Evolutionary conservation across 2,329 filamentous ascomycete genomes (phyloP).

Genomic region (Sarocladium oryzae): DNA sequence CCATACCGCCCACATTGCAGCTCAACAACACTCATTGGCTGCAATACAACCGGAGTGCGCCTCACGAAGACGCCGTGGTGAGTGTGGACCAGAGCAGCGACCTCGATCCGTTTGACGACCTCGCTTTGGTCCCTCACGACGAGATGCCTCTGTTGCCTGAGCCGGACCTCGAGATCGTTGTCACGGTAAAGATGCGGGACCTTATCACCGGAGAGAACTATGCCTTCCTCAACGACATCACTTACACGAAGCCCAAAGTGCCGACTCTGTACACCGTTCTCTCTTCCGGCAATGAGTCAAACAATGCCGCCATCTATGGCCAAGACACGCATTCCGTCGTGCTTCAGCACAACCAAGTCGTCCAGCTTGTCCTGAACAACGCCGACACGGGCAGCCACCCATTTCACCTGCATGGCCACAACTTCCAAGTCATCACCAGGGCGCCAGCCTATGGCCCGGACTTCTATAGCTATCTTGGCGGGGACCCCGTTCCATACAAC

Average conservation of each 20-base stretch:
- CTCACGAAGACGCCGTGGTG: conserved; percentile 17
- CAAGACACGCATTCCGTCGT: conserved; percentile 44
- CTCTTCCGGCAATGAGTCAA: conserved; percentile 38
- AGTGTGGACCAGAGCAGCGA: conserved; percentile 29
- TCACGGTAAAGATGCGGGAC: conserved; percentile 45
- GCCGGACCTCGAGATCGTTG: conserved; percentile 42
- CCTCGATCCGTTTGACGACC: conserved; percentile 52
- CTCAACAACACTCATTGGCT: conserved; percentile 33
- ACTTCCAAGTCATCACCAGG: conserved; percentile 44
- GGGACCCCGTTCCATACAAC: not conserved
- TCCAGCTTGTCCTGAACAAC: conserved; percentile 56
- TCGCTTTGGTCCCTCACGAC: conserved; percentile 46
- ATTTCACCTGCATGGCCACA: conserved; percentile 59
- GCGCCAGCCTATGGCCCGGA: conserved; percentile 22
- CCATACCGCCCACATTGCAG: conserved; percentile 46
- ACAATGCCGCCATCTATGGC: conserved; percentile 45
- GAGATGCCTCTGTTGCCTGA: conserved; percentile 38
- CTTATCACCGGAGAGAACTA: conserved; percentile 47
- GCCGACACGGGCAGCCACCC: conserved; percentile 52
- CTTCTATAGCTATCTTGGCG: conserved; percentile 21
- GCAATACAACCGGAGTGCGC: conserved; percentile 21
- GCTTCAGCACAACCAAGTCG: conserved; percentile 44
- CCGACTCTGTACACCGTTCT: conserved; percentile 63
- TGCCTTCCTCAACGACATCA: conserved; percentile 56
- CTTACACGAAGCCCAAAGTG: conserved; percentile 58